These are phyloP conservation scores for Euphrasia confusa DNA, from an alignment of 257 asterid species.

Conservation along the genomic window DNA sequence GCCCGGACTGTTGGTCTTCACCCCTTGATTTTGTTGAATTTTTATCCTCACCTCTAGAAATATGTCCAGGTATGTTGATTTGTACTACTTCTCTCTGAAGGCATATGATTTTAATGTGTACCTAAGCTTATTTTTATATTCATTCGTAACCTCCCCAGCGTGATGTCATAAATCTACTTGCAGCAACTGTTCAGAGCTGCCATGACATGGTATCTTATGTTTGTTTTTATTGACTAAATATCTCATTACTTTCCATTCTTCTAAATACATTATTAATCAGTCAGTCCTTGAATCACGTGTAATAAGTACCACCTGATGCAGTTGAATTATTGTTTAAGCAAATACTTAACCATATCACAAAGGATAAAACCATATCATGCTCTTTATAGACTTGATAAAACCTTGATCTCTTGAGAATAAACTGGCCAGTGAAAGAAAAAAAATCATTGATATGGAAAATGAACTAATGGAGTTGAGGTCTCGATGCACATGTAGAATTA, in stretches of 20 bases:
- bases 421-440: slow-evolving; percentile 34
- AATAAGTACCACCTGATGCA: slow-evolving; percentile 95
- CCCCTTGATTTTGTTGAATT: slow-evolving; percentile 61
- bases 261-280: slow-evolving; percentile 4
- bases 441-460: slow-evolving; percentile 42
- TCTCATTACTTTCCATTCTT: slow-evolving; percentile 20
- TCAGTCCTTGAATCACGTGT: slow-evolving; percentile 18
- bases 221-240: not conserved
- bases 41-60: slow-evolving; percentile 75
- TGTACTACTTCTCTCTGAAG: slow-evolving; percentile 21
- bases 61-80: slow-evolving; percentile 69
- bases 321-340: slow-evolving; percentile 91
- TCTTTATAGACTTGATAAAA: not conserved
- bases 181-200: slow-evolving; percentile 96
- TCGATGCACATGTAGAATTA: slow-evolving; percentile 26
- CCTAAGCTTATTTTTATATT: slow-evolving; percentile 24
- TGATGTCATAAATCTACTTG: slow-evolving; percentile 74
- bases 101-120: slow-evolving; percentile 15
- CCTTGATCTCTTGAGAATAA: slow-evolving; percentile 35
- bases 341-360: slow-evolving; percentile 52
- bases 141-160: slow-evolving; percentile 76
- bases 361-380: not conserved
- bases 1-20: slow-evolving; percentile 86
- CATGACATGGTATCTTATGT: slow-evolving; percentile 77
- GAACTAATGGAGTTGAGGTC: slow-evolving; percentile 39